Evolutionary conservation across 129 eudicot genomes (phyloP), one percentile per base, ranked within the genome.

Genomic region (Rutidosis leptorrhynchoides): DNA sequence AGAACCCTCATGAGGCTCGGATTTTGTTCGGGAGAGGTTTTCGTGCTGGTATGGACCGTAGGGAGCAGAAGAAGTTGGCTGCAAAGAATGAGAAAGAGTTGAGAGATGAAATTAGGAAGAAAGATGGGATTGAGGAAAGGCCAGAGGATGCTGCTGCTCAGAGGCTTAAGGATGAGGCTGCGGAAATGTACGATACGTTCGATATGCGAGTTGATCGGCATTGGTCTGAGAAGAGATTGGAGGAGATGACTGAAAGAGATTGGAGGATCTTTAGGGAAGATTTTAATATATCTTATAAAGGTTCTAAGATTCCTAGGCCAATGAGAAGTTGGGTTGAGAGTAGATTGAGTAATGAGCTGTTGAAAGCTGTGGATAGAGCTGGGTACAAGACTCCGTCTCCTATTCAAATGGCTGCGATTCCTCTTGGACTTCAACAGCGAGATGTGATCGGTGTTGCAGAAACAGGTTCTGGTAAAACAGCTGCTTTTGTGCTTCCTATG

Each of bases 401-500:
- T 1, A 83, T 83, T 62, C 89, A 83, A 62, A 83, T 80, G 89
- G 89, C 85, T 26, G 85, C 89, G 0, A 83, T 83, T 73, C 89
- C 85, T 0, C 72, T 83, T 33, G 89, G 88, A 8, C 74, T 83
- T 3, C 89, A 83, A 43, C 89, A 83, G 37, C 52, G 89, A 1
- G 85, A 83, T 51, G 89, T 83, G 6, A 83, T 83, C 1, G 89
- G 89, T 7, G 72, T 83, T 65, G 89, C 89, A 0, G 89, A 83
- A 46, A 83, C 89, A 6, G 89, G 89, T 54, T 83, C 89, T 1
- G 89, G 89, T 59, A 83, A 83, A 61, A 83, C 85, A 5, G 89
- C 85, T 65, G 85, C 89, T 2, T 83, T 83, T 73, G 89, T 83
- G 12, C 83, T 83, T 60, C 89, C 89, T 59, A 83, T 83, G 85